These are phyloP conservation scores for Endocladia muricata DNA, from an alignment of 31 red algal species.

Conservation along the genomic window DNA sequence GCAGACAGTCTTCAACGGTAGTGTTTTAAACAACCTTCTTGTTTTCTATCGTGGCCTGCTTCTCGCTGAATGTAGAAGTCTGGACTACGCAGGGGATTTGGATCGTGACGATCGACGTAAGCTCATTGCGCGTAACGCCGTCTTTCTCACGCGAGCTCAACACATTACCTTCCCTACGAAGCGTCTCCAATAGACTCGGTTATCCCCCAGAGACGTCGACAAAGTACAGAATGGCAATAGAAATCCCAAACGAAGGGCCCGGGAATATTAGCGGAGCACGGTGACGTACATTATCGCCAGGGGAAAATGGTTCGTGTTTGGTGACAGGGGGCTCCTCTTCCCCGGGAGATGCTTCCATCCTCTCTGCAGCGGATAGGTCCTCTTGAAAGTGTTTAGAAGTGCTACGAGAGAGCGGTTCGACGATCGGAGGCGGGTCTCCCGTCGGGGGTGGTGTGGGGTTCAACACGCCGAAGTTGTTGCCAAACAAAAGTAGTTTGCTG, in stretches of 20 bases:
- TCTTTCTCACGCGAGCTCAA: constrained; percentile 44
- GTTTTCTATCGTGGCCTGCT: constrained; percentile 40
- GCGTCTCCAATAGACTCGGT: constrained; percentile 44
- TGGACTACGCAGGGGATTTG: constrained; percentile 47
- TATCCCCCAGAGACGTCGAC: constrained; percentile 16
- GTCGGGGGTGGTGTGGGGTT: too few species aligned
- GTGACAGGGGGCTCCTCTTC: background rate
- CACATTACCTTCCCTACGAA: constrained; percentile 40
- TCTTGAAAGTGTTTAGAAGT: too few species aligned
- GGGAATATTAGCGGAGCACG: too few species aligned
- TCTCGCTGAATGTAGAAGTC: background rate
- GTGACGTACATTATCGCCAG: too few species aligned
- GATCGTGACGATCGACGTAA: constrained; percentile 22
- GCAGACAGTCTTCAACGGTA: constrained; percentile 53
- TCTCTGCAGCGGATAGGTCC: too few species aligned
- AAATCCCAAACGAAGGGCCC: constrained; percentile 33
- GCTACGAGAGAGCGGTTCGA: too few species aligned
- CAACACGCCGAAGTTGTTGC: too few species aligned
- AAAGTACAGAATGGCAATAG: constrained; percentile 35
- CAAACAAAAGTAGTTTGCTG: constrained; percentile 33
- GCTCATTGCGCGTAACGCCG: constrained; percentile 46
- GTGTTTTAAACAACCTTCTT: constrained; percentile 46
- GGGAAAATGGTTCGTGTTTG: too few species aligned
- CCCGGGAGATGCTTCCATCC: too few species aligned
- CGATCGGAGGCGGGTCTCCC: too few species aligned